phyloP scores from a whole-genome alignment of 2,329 filamentous ascomycete genomes.

The Penicillium decumbens region DNA sequence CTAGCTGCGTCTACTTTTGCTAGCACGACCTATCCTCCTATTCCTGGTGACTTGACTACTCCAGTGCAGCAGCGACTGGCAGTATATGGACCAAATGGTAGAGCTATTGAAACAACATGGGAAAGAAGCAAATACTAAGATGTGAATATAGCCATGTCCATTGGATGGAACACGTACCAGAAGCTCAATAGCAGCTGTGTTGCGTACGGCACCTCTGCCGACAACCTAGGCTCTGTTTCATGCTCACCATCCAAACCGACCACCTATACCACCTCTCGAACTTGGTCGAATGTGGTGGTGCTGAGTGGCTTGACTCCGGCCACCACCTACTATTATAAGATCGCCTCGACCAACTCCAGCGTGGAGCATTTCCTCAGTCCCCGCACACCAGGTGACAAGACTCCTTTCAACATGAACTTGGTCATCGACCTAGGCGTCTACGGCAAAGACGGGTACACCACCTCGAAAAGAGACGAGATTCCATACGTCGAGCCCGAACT shows the following conservation, averaged over 20 bases:
- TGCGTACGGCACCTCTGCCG: slow-evolving; percentile 47
- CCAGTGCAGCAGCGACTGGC: slow-evolving; percentile 54
- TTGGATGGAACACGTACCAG: slow-evolving; percentile 57
- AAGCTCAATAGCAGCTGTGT: slow-evolving; percentile 48
- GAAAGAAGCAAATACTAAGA: background rate
- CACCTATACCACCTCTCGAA: slow-evolving; percentile 54
- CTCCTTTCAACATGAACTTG: slow-evolving; percentile 50
- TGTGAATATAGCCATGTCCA: slow-evolving; percentile 42
- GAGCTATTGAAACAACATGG: slow-evolving; percentile 11
- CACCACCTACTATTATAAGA: slow-evolving; percentile 59
- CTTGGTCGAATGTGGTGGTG: slow-evolving; percentile 49
- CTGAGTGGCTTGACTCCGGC: slow-evolving; percentile 47
- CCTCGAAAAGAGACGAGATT: slow-evolving; percentile 48
- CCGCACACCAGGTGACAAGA: slow-evolving; percentile 51
- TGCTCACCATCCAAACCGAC: slow-evolving; percentile 45
- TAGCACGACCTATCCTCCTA: slow-evolving; percentile 42
- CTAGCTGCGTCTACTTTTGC: slow-evolving; percentile 20
- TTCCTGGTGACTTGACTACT: slow-evolving; percentile 50
- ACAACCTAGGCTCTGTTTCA: slow-evolving; percentile 35
- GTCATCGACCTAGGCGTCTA: slow-evolving; percentile 56
- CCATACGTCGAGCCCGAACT: slow-evolving; percentile 49
- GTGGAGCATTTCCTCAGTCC: slow-evolving; percentile 53
- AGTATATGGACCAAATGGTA: slow-evolving; percentile 48
- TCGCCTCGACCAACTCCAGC: slow-evolving; percentile 53
- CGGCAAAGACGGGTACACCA: slow-evolving; percentile 51